phyloP scores from a whole-genome alignment of 352 stramenopile genomes.

The Saprolegnia diclina region DNA sequence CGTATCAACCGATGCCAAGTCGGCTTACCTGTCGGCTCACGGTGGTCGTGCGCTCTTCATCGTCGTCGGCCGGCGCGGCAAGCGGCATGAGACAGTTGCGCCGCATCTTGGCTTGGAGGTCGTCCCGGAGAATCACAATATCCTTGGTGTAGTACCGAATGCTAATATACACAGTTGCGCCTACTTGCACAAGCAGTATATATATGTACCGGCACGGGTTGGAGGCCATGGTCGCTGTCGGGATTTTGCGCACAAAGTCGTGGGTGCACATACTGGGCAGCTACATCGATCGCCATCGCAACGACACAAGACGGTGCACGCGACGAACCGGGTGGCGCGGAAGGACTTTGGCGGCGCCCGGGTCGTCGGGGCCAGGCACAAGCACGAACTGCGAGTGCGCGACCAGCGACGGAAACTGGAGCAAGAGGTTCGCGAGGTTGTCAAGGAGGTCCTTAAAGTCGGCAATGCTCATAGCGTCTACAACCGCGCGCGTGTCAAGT shows the following conservation, averaged over 20 bases:
- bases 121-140: slow-evolving; percentile 89
- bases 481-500: neutral
- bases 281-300: slow-evolving; percentile 29
- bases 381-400: slow-evolving; percentile 87
- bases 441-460: slow-evolving; percentile 85
- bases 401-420: slow-evolving; percentile 75
- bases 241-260: slow-evolving; percentile 60
- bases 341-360: slow-evolving; percentile 70
- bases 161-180: slow-evolving; percentile 22
- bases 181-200: no score
- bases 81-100: slow-evolving; percentile 75
- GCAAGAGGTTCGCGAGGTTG: slow-evolving; percentile 87
- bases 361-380: slow-evolving; percentile 89
- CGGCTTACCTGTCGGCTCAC: slow-evolving; percentile 10
- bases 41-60: slow-evolving; percentile 18
- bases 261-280: slow-evolving; percentile 61
- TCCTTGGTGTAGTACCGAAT: slow-evolving; percentile 92
- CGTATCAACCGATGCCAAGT: neutral
- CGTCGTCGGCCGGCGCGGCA: slow-evolving; percentile 28
- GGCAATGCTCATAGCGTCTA: slow-evolving; percentile 51
- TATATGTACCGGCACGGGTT: slow-evolving; percentile 88
- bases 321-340: slow-evolving; percentile 64
- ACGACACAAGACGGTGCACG: neutral
- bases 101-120: slow-evolving; percentile 89
- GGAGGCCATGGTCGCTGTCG: slow-evolving; percentile 75